Conservation (phyloP, 2,329 filamentous ascomycete genomes). For the Talaromyces rugulosus region DNA sequence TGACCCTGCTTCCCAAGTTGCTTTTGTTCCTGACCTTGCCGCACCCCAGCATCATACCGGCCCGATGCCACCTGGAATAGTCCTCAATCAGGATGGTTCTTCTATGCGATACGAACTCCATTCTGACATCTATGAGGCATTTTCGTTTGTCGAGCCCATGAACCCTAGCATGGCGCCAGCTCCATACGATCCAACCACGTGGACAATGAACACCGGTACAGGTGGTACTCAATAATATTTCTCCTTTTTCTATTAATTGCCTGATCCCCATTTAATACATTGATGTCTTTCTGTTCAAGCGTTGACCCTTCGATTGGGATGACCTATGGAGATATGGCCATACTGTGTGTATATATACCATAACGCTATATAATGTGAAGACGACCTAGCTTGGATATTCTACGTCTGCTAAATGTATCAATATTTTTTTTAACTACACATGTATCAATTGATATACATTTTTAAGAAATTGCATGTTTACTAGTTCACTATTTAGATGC, state of each 20-base stretch:
- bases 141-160: slow-evolving; percentile 42
- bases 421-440: too few relatives aligned
- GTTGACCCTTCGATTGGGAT: neutral
- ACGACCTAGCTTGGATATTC: neutral
- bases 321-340: neutral
- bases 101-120: slow-evolving; percentile 36
- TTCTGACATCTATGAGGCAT: slow-evolving; percentile 42
- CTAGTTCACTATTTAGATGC: too few relatives aligned
- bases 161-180: slow-evolving; percentile 36
- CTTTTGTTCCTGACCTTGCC: neutral
- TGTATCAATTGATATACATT: too few relatives aligned
- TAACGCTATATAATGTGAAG: neutral
- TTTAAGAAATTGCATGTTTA: too few relatives aligned
- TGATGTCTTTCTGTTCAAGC: neutral
- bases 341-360: neutral
- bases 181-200: slow-evolving; percentile 25
- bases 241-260: neutral
- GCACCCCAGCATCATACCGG: neutral
- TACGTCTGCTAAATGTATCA: too few relatives aligned
- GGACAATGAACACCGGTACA: slow-evolving; percentile 26
- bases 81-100: slow-evolving; percentile 35
- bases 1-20: slow-evolving; percentile 16
- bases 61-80: slow-evolving; percentile 26
- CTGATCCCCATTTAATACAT: neutral
- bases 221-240: neutral